Evolutionary conservation across 2,329 filamentous ascomycete genomes (phyloP).

Genomic region (Aspergillus sp.): DNA sequence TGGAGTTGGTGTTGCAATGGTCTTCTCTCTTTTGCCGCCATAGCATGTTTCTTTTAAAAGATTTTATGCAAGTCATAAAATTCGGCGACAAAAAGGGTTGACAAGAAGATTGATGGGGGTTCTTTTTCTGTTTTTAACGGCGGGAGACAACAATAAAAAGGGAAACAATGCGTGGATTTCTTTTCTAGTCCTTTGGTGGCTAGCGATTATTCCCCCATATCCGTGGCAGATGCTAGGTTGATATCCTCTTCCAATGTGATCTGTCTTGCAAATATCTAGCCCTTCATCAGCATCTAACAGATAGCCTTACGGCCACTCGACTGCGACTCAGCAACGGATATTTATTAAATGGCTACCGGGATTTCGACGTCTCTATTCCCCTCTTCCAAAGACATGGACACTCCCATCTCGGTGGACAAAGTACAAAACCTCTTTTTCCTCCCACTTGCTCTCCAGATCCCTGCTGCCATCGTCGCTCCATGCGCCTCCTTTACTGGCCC

Average conservation of each 20-base stretch:
- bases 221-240: conserved; percentile 29
- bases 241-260: conserved; percentile 22
- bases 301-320: too few relatives aligned
- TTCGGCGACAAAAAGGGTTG: conserved; percentile 1
- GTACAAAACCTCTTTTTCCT: conserved; percentile 69
- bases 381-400: conserved; percentile 77
- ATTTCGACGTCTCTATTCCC: conserved; percentile 42
- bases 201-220: conserved; percentile 30
- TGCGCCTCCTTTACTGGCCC: conserved; percentile 56
- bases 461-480: conserved; percentile 18
- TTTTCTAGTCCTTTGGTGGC: conserved; percentile 29
- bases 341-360: background rate
- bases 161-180: conserved; percentile 32
- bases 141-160: conserved; percentile 24
- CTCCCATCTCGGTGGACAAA: conserved; percentile 69
- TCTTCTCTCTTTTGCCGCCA: conserved; percentile 21
- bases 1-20: conserved; percentile 31
- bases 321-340: too few relatives aligned
- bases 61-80: background rate
- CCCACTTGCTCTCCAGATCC: conserved; percentile 22
- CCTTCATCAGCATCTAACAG: too few relatives aligned
- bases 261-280: conserved; percentile 19
- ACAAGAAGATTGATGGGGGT: background rate
- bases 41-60: conserved; percentile 12
- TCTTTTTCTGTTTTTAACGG: background rate